phyloP scores from a whole-genome alignment of 139 green algal species.

The Edaphochlamys debaryana region DNA sequence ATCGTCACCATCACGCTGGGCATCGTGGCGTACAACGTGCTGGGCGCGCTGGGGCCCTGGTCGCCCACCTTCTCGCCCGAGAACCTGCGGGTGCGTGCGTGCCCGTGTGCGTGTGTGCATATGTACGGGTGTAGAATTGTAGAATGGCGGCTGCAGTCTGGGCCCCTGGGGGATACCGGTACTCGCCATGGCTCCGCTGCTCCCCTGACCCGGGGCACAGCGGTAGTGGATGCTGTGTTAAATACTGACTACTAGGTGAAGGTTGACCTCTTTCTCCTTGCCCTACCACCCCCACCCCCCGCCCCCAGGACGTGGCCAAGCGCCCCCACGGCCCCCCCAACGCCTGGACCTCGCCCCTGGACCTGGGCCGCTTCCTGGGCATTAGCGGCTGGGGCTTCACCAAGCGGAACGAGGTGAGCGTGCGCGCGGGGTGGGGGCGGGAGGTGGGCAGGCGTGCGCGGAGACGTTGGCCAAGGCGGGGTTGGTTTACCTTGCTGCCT shows the following conservation, averaged over 20 bases:
- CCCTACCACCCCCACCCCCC: too few relatives aligned
- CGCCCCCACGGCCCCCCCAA: conserved; percentile 38
- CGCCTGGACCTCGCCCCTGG: conserved; percentile 13
- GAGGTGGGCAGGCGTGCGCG: too few relatives aligned
- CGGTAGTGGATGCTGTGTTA: too few relatives aligned
- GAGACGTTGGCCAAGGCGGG: too few relatives aligned
- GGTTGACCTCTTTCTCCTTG: too few relatives aligned
- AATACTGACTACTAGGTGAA: too few relatives aligned
- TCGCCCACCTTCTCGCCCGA: conserved; percentile 34
- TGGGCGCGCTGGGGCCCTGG: conserved; percentile 37
- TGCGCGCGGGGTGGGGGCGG: not conserved
- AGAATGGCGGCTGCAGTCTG: too few relatives aligned
- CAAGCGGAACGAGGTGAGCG: conserved; percentile 47
- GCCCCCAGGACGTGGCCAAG: conserved; percentile 44
- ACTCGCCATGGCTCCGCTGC: too few relatives aligned
- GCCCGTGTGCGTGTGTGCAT: not conserved
- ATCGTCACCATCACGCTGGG: conserved; percentile 6
- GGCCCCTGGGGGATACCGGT: too few relatives aligned
- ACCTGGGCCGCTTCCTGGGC: conserved; percentile 35
- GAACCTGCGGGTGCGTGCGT: conserved; percentile 32
- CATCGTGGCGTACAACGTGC: conserved; percentile 34
- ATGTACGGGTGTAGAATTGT: too few relatives aligned
- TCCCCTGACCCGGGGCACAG: too few relatives aligned
- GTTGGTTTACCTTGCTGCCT: too few relatives aligned
- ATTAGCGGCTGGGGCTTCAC: conserved; percentile 49